Conservation (phyloP, 2,329 filamentous ascomycete genomes). For the Parastagonospora nodorum region DNA sequence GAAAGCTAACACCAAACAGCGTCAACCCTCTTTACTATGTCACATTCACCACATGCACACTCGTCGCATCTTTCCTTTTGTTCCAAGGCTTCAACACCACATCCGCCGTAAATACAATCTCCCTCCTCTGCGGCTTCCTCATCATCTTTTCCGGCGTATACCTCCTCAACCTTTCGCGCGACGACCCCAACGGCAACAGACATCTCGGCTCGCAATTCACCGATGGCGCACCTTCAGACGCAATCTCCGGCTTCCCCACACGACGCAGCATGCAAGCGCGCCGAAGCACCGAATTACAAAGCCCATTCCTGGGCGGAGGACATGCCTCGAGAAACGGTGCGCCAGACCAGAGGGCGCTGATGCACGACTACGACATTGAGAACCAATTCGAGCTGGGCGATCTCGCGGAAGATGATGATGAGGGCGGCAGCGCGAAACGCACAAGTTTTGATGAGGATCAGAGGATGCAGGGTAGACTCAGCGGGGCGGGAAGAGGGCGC, state of each 20-base stretch:
- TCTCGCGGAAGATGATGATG: conserved; percentile 70
- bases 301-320: conserved; percentile 11
- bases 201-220: conserved; percentile 59
- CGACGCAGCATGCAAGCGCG: conserved; percentile 91
- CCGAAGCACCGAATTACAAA: conserved; percentile 57
- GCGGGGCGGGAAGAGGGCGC: conserved; percentile 32
- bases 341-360: conserved; percentile 78
- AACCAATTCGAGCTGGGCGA: conserved; percentile 74
- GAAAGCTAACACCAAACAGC: conserved; percentile 53
- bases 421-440: conserved; percentile 40
- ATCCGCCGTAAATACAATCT: conserved; percentile 88
- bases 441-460: conserved; percentile 41
- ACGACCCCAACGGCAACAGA: conserved; percentile 80
- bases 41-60: conserved; percentile 92
- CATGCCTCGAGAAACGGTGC: conserved; percentile 6
- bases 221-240: conserved; percentile 88
- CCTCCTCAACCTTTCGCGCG: conserved; percentile 90
- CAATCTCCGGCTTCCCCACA: conserved; percentile 85
- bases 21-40: conserved; percentile 98
- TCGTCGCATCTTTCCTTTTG: conserved; percentile 93
- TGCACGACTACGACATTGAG: conserved; percentile 88
- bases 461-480: conserved; percentile 23
- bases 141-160: conserved; percentile 96
- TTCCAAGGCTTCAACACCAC: conserved; percentile 97
- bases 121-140: conserved; percentile 88